These are phyloP conservation scores for Hyphopichia burtonii DNA, from an alignment of 1,139 yeast genomes.

Conservation along the genomic window DNA sequence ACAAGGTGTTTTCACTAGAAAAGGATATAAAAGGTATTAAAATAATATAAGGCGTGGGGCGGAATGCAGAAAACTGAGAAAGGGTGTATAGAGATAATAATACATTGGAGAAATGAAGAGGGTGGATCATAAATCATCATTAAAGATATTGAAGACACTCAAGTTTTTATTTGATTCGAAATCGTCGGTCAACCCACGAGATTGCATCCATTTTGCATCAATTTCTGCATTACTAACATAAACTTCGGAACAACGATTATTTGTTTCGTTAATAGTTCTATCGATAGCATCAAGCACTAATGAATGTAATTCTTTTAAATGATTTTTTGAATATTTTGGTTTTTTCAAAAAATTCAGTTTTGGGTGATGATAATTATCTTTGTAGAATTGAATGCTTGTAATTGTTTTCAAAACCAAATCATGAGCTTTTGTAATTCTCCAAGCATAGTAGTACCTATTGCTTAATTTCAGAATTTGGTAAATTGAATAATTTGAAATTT, in stretches of 20 bases:
- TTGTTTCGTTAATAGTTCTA: slow-evolving; percentile 3
- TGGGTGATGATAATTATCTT: slow-evolving; percentile 1
- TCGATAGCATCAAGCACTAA: background rate
- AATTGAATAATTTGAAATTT: slow-evolving; percentile 19
- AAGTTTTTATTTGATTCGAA: background rate
- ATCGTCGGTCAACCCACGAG: background rate
- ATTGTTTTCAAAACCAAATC: slow-evolving; percentile 21
- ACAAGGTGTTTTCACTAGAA: no score
- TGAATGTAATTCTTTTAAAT: background rate
- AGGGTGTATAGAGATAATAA: no score
- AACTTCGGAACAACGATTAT: background rate
- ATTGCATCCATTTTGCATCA: slow-evolving; percentile 2
- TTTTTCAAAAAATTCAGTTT: background rate
- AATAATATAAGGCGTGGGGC: no score
- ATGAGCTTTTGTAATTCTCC: slow-evolving; percentile 43
- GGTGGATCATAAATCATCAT: background rate
- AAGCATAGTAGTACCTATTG: slow-evolving; percentile 42
- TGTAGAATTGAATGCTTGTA: slow-evolving; percentile 21
- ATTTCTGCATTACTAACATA: background rate
- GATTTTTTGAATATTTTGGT: slow-evolving; percentile 3
- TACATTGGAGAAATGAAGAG: background rate
- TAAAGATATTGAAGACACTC: slow-evolving; percentile 2
- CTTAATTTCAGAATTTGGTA: slow-evolving; percentile 28
- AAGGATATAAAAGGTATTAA: no score
- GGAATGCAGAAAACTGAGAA: background rate